Percentiles rank a stretch among this genome's conserved stretches.
These are phyloP conservation scores for Leccinum colubrinum DNA, from an alignment of 1,284 basidiomycete genomes.

Conservation along the genomic window DNA sequence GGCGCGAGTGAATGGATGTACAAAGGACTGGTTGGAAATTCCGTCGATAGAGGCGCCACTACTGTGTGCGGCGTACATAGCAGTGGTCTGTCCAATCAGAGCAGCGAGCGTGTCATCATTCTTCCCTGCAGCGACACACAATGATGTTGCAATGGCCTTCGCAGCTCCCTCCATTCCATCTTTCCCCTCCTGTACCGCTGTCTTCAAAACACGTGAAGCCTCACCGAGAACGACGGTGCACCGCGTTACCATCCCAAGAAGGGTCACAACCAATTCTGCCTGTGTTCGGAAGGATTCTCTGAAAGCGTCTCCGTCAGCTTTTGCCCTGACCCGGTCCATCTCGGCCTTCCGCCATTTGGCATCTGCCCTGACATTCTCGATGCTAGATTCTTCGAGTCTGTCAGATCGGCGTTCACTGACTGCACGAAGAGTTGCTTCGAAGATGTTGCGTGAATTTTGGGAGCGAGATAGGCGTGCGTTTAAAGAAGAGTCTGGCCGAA, in stretches of 20 bases:
- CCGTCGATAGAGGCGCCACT: conserved; percentile 37
- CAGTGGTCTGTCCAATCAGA: conserved; percentile 63
- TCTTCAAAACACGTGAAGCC: conserved; percentile 54
- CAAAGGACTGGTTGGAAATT: conserved; percentile 41
- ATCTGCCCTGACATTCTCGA: conserved; percentile 73
- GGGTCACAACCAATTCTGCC: conserved; percentile 64
- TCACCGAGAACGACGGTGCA: conserved; percentile 74
- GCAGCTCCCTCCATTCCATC: conserved; percentile 40
- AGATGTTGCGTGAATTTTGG: conserved; percentile 75
- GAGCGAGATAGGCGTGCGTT: conserved; percentile 65
- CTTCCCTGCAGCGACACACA: conserved; percentile 57
- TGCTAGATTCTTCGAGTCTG: conserved; percentile 70
- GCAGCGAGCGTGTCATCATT: conserved; percentile 67
- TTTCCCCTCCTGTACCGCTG: conserved; percentile 42
- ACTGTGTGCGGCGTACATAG: conserved; percentile 45
- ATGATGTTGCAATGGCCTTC: conserved; percentile 46
- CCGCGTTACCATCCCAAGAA: conserved; percentile 78
- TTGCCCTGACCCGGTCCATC: conserved; percentile 70
- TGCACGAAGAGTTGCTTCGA: conserved; percentile 80
- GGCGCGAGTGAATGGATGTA: conserved; percentile 36
- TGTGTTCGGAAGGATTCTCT: conserved; percentile 64
- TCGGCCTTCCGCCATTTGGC: conserved; percentile 66
- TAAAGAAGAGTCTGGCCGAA: conserved; percentile 60
- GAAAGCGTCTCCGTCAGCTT: conserved; percentile 69
- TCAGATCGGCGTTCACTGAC: conserved; percentile 79